Evolutionary conservation across 176 grass and related monocot species (phyloP), one percentile per base, ranked within the genome.

Genomic region (Saccharum officinarum): DNA sequence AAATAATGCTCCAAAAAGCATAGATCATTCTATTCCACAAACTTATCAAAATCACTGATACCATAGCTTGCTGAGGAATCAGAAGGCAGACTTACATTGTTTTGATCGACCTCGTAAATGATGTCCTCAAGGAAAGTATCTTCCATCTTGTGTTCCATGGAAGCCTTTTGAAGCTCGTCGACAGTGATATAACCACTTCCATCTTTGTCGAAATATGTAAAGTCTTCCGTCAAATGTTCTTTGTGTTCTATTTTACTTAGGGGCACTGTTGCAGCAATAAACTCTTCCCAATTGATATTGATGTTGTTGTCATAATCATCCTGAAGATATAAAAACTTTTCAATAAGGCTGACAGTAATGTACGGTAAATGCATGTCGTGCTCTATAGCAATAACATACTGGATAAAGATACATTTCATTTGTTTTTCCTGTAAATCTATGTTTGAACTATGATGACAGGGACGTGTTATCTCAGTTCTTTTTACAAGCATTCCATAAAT

Each of bases 181-280:
- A 87, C 54, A 18, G 89, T 90, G 38, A 97, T 94, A 71, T 90
- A 88, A 61, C 87, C 91, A 77, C 86, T 86, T 77, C 84, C 89
- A 88, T 93, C 87, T 63, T 90, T 93, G 66, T 91, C 82, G 79
- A 97, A 93, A 77, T 88, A 97, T 71, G 85, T 90, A 83, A 97
- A 93, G 9, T 87, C 79, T 52, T 85, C 86, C 22, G 79, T 61
- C 52, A 93, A 88, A 41, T 93, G 89, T 76, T 93, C 82, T 79
- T 97, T 77, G 36, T 52, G 84, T 41, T 92, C 94, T 62, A 87
- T 78, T 84, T 92, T 89, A 78, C 85, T 86, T 74, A 94, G 76
- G 81, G 91, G 76, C 20, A 92, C 60, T 60, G 89, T 86, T 60
- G 85, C 91, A 76, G 91, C 91, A 76, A 92, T 88, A 76, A 97